These are phyloP conservation scores for Exsudoporus floridanus DNA, from an alignment of 1,284 basidiomycete genomes.

Conservation along the genomic window DNA sequence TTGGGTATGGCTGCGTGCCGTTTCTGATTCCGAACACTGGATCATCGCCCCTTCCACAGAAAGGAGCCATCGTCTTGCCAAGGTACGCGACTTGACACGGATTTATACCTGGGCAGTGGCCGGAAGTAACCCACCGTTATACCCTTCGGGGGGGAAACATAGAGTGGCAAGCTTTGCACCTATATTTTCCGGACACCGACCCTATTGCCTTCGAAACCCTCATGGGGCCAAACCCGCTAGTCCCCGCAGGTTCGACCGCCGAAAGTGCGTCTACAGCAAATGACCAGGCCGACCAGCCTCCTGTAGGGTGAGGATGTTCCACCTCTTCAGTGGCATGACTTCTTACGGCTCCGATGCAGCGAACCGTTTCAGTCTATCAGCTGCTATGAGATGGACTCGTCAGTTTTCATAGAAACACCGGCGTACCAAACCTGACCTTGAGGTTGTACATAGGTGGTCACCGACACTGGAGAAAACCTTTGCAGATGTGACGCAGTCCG, in stretches of 20 bases:
- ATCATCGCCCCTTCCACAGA: constrained; percentile 1
- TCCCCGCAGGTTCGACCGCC: not conserved
- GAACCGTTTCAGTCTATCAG: not conserved
- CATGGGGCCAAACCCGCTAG: not conserved
- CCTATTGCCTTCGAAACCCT: not conserved
- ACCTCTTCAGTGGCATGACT: not conserved
- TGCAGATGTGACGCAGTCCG: not conserved
- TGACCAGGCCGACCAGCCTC: not conserved
- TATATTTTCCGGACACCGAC: not conserved
- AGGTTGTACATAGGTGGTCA: constrained; percentile 1
- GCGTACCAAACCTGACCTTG: not conserved
- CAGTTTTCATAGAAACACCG: not conserved
- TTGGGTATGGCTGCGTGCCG: not conserved
- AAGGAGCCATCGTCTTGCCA: constrained; percentile 1
- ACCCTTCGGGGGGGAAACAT: not conserved
- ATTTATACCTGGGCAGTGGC: not conserved
- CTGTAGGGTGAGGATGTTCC: not conserved
- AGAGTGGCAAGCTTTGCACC: not conserved
- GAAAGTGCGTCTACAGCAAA: not conserved
- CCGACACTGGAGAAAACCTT: not conserved
- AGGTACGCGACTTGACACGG: not conserved
- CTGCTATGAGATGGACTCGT: constrained; percentile 1
- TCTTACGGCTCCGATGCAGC: not conserved
- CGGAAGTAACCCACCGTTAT: too few relatives aligned
- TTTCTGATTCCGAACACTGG: too few relatives aligned